Evolutionary conservation across 129 eudicot species (phyloP), one percentile per base, ranked within the genome.

Genomic region (Erigeron canadensis): DNA sequence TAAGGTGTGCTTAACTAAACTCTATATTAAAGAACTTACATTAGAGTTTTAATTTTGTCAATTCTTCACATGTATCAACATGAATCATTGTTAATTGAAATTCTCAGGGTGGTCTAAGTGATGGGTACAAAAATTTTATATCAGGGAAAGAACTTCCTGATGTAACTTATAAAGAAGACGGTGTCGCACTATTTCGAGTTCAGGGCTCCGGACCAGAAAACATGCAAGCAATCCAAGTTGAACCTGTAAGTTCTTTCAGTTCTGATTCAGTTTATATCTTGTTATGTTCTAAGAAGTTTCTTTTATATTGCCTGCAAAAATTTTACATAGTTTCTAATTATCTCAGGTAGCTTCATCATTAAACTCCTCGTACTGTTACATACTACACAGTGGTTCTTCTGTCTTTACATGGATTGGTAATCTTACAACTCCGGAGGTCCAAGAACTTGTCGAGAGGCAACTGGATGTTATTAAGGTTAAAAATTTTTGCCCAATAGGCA

Each of bases 201-300:
- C 99, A 95, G 77, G 99, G 99, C 50, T 82, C 88, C 61, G 96
- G 97, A 71, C 97, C 97, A 9, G 96, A 90, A 57, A 95, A 95
- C 77, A 95, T 95, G 99, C 99, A 95, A 88, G 94, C 97, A 73
- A 88, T 95, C 80, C 99, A 95, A 90, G 96, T 95, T 72, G 99
- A 90, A 77, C 83, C 86, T 63, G 99, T 95, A 77, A 75, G 96
- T 77, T 21, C 37, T 7, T 22, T 76, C 43, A 18, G 45, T 23
- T 18, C 18, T 74, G 43, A 40, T 45, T 55, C 5, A 28, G 42
- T 39, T 34, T 67, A 40, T 21, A 48, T 68, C 37, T 58, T 44
- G 45, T 47, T 69, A 34, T 18, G 46, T 43, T 19, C 61, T 48
- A 62, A 28, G 61, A 65, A 64, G 17, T 43, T 63, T 55, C 55